A percentile compares a stretch with the other conserved stretches of the same genome.
Evolutionary conservation across 169 alveolate genomes (phyloP).

Genomic region (Plasmodium falciparum): DNA sequence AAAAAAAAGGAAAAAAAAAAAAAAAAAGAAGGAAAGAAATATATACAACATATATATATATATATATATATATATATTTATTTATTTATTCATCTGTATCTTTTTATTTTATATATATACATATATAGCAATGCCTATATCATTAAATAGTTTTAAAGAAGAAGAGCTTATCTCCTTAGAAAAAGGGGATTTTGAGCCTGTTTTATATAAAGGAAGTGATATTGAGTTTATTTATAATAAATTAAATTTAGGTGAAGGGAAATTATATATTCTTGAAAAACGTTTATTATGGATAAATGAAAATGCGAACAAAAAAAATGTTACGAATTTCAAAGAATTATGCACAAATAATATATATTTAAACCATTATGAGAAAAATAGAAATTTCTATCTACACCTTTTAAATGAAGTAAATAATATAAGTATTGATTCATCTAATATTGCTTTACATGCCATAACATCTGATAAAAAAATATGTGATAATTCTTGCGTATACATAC

Average conservation of each 20-base stretch:
- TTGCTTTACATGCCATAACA: conserved; percentile 72
- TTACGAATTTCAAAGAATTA: conserved; percentile 35
- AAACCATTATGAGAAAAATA: conserved; percentile 67
- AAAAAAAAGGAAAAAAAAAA: neutral
- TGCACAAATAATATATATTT: conserved; percentile 31
- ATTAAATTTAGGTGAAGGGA: conserved; percentile 59
- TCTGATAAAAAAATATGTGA: conserved; percentile 59
- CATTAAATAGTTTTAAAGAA: conserved; percentile 39
- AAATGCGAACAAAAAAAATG: conserved; percentile 33
- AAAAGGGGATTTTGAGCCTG: conserved; percentile 14
- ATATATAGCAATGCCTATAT: conserved; percentile 22
- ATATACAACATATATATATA: neutral
- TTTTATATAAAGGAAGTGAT: conserved; percentile 44
- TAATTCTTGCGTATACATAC: conserved; percentile 52
- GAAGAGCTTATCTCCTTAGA: conserved; percentile 41
- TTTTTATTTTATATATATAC: neutral
- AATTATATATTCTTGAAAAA: conserved; percentile 48
- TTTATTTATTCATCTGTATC: neutral
- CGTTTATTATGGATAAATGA: conserved; percentile 46
- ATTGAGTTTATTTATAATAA: conserved; percentile 47
- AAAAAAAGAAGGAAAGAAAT: neutral
- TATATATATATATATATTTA: neutral
- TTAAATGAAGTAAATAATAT: conserved; percentile 49
- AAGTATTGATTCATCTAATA: conserved; percentile 43
- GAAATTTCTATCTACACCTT: conserved; percentile 34